Evolutionary conservation across 768 basidiomycete genomes (phyloP), one percentile per base, ranked within the genome.

Genomic region (Tricholoma furcatifolium): DNA sequence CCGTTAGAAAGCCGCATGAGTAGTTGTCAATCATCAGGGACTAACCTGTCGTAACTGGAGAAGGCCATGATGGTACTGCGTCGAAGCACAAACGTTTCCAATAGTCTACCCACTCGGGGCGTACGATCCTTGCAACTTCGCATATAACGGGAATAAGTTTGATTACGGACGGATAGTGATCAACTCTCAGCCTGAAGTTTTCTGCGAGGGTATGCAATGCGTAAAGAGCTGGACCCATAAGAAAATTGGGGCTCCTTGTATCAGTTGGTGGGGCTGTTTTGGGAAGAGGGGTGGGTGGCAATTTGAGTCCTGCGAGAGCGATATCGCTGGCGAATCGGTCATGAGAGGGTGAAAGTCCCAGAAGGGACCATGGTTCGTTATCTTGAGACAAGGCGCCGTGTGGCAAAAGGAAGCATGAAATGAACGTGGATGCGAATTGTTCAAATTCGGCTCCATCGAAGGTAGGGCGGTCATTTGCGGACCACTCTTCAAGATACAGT

Each of bases 81-180:
- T 80, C 78, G 3, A 92, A 89, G 59, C 84, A 83, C 38, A 92
- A 70, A 11, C 93, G 80, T 62, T 87, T 87, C 94, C 93, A 96
- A 64, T 94, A 94, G 68, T 97, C 93, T 6, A 82, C 82, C 94
- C 93, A 96, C 63, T 93, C 93, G 0, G 85, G 83, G 17, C 89
- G 81, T 14, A 91, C 78, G 12, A 81, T 71, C 20, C 78, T 63
- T 49, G 86, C 84, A 51, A 88, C 66, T 4, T 75, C 73, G 63
- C 86, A 87, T 27, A 91, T 77, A 27, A 89, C 58, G 7, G 83
- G 81, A 8, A 77, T 84, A 9, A 94, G 70, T 47, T 72, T 68
- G 38, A 78, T 60, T 34, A 94, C 71, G 2, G 78, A 77, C 39
- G 77, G 69, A 42, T 85, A 83, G 18, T 77, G 73, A 54, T 81